Evolutionary conservation across 1,284 basidiomycete species (phyloP), one percentile per base, ranked within the genome.

Genomic region (Paramarasmius palmivorus): DNA sequence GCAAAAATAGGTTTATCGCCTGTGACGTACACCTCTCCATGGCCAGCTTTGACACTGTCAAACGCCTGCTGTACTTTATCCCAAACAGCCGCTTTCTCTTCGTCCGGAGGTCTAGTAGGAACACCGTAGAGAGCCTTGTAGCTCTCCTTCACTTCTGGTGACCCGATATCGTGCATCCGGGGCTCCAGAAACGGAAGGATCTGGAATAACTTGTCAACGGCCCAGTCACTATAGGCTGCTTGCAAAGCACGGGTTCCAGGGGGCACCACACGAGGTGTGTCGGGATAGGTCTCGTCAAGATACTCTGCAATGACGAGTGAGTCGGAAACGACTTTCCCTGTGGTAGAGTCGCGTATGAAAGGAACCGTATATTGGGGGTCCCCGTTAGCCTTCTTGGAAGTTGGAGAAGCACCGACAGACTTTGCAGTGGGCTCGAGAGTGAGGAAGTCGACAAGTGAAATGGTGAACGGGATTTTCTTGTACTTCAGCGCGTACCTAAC

Each of bases 341-440:
- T 38, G 17, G 66, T 8, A 12, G 57, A 50, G 6, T 44, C 42
- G 37, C 68, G 63, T 36, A 57, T 52, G n/a, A 55, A 20, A 9
- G 56, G 56, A 14, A 57, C 20, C 12, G 56, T 57, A 46, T 57
- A 55, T 2, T 25, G 23, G 2, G 53, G 56, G 17, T 19, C 49
- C 2, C 53, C 56, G 17, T 57, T 53, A 15, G 49, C n/a, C 23
- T 44, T 46, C 9, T 15, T 17, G 29, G 5, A 17, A n/a, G 49
- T 36, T 2, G 56, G 41, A 3, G n/a, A 14, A 34, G 38, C 44
- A 10, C 52, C 35, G 9, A 44, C 17, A 35, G 44, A 38, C 19
- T 48, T 44, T 12, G 39, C n/a, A 17, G 6, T 20, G 3, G 20
- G 53, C 5, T 41, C 9, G 41, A 42, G 7, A 38, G 29, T 29